Conservation (phyloP, 306 rosid genomes). For the Quercus robur region DNA sequence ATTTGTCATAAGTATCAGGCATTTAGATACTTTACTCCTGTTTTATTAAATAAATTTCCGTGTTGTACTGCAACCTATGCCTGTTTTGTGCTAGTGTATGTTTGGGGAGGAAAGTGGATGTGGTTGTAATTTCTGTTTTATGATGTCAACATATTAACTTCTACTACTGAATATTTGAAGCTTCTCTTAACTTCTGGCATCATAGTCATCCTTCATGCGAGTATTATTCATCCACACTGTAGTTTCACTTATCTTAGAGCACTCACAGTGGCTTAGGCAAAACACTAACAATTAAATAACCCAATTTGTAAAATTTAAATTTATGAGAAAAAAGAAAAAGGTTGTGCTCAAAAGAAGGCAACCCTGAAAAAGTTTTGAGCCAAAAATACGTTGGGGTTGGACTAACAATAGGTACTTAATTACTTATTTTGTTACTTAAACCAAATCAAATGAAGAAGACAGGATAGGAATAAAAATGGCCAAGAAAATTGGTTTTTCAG, state of each 20-base stretch:
- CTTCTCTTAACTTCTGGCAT: neutral
- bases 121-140: neutral
- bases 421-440: neutral
- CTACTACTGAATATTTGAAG: neutral
- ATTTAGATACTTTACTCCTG: neutral
- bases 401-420: constrained; percentile 17
- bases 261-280: too few relatives aligned
- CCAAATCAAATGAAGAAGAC: constrained; percentile 16
- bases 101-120: neutral
- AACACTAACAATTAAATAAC: constrained; percentile 3
- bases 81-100: neutral
- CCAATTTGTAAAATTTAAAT: neutral
- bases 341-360: constrained; percentile 9
- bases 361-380: constrained; percentile 13
- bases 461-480: constrained; percentile 1
- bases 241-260: neutral
- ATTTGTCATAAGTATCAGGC: neutral
- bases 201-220: neutral
- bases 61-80: neutral
- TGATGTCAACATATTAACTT: neutral
- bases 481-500: constrained; percentile 17
- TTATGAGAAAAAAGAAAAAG: neutral
- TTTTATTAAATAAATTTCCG: neutral
- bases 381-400: constrained; percentile 14
- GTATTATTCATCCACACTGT: neutral